phyloP scores from a whole-genome alignment of 768 basidiomycete genomes.

The Mycena haematopus region DNA sequence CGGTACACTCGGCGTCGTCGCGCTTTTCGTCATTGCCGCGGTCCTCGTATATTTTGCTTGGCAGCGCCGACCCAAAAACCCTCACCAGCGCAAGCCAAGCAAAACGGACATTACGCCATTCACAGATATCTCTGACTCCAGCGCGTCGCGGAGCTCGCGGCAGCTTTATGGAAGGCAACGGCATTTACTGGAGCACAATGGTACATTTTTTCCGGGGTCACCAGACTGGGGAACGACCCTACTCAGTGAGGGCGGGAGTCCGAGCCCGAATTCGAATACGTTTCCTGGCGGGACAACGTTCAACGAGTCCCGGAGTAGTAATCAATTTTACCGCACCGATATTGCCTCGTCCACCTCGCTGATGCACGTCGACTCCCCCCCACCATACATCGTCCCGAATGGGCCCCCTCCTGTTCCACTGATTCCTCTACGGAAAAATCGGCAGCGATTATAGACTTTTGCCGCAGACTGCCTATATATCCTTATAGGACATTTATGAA shows the following conservation, averaged over 20 bases:
- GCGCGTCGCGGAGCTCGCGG: not conserved
- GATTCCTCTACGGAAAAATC: slow-evolving; percentile 40
- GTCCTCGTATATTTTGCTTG: slow-evolving; percentile 21
- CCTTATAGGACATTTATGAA: not conserved
- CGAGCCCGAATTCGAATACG: slow-evolving; percentile 7
- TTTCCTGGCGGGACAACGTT: slow-evolving; percentile 21
- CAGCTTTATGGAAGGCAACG: not conserved
- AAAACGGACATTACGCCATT: slow-evolving; percentile 23
- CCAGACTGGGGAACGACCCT: slow-evolving; percentile 23
- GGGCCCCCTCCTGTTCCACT: slow-evolving; percentile 7
- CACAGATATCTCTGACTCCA: not conserved
- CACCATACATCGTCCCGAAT: slow-evolving; percentile 18
- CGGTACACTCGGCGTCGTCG: slow-evolving; percentile 28
- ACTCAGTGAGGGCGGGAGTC: not conserved
- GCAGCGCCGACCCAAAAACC: not conserved
- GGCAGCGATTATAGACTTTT: not conserved
- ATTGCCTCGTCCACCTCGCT: not conserved
- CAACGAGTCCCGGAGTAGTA: not conserved
- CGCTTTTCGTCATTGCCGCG: slow-evolving; percentile 28
- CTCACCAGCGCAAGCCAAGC: slow-evolving; percentile 12
- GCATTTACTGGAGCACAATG: not conserved
- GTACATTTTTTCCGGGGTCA: not conserved
- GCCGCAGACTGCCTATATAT: not conserved
- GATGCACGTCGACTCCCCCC: slow-evolving; percentile 20
- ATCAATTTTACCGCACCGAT: too few species aligned